Evolutionary conservation across 2,329 filamentous ascomycete species (phyloP), one percentile per base, ranked within the genome.

Genomic region (Bipolaris victoriae): DNA sequence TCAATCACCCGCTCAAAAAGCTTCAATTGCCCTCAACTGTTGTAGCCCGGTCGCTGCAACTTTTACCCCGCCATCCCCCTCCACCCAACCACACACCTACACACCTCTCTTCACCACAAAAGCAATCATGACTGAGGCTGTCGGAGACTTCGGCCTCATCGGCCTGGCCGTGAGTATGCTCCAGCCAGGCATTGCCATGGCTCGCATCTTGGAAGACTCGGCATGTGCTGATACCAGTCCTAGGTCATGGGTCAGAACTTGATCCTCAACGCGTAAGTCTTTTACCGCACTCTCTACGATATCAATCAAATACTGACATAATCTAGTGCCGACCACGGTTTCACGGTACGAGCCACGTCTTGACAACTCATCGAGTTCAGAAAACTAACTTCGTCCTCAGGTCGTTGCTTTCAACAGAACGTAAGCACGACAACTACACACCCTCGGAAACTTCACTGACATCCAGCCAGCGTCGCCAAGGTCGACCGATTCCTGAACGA

Each of bases 351-450:
- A 29, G 10, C 36, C n/a, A 29, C 37, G 48, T 16, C 43, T 37
- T 44, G 33, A 41, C 35, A 18, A 3, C 16, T 44, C 33, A 22
- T 45, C 59, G 43, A 59, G 16, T 29, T 55, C 16, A 40, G 15
- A 58, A 40, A 35, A 61, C 67, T 71, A 57, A 72, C 60, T 54
- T 55, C 16, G 3, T 26, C 4, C 49, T 16, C 46, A 71, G 69
- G 71, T 99, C 76, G 90, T 94, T 81, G 95, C 94, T 71, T 99
- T 90, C 88, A 99, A 99, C 90, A 91, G 95, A 81, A 99, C 95
- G 74, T 75, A 66, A 59, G 66, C 41, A 45, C 45, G 44, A 46
- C 49, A 35, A 24, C 41, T 18, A 15, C 49, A 40, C n/a, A 33
- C 10, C 20, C 26, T 10, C n/a, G 15, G 20, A 15, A 41, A 49